phyloP scores from a whole-genome alignment of 2,329 filamentous ascomycete genomes.

The Didymellaceae sp. region DNA sequence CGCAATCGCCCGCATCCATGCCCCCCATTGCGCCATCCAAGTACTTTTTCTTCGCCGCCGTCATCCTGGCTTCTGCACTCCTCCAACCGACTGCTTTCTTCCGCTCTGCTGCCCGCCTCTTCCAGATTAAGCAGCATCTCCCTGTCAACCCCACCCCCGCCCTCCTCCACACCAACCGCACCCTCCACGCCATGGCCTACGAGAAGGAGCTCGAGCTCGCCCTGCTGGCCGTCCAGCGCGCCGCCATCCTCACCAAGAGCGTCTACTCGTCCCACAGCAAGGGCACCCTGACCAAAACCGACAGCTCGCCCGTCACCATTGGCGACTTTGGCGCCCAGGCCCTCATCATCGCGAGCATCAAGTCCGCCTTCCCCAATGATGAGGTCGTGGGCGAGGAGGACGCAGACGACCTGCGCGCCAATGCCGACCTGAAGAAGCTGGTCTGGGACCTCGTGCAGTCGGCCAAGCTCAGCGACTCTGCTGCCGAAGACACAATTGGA shows the following conservation, averaged over 20 bases:
- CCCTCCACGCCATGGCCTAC: slow-evolving; percentile 60
- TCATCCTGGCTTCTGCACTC: slow-evolving; percentile 44
- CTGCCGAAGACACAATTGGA: slow-evolving; percentile 71
- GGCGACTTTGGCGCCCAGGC: slow-evolving; percentile 98
- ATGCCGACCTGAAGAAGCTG: slow-evolving; percentile 71
- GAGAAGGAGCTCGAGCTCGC: slow-evolving; percentile 81
- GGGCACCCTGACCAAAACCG: slow-evolving; percentile 91
- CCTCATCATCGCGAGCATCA: slow-evolving; percentile 89
- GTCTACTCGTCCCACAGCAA: slow-evolving; percentile 90
- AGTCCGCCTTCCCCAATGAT: slow-evolving; percentile 87
- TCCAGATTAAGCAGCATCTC: slow-evolving; percentile 42
- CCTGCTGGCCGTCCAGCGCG: slow-evolving; percentile 87
- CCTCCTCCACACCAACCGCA: slow-evolving; percentile 20
- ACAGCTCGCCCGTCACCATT: slow-evolving; percentile 96
- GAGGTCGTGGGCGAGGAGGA: slow-evolving; percentile 96
- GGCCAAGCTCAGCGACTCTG: slow-evolving; percentile 70
- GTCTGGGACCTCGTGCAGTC: slow-evolving; percentile 85
- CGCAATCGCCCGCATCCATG: slow-evolving; percentile 25
- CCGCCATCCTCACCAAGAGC: slow-evolving; percentile 74
- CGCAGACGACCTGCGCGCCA: slow-evolving; percentile 76
- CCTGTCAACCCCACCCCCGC: slow-evolving; percentile 29
- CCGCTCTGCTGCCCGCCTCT: slow-evolving; percentile 37
- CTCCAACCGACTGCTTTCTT: slow-evolving; percentile 36
- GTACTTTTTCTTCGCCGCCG: slow-evolving; percentile 40
- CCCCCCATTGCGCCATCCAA: slow-evolving; percentile 34